Base-by-base conservation (phyloP, 768 basidiomycete species). In the Trametes coccinea region DNA sequence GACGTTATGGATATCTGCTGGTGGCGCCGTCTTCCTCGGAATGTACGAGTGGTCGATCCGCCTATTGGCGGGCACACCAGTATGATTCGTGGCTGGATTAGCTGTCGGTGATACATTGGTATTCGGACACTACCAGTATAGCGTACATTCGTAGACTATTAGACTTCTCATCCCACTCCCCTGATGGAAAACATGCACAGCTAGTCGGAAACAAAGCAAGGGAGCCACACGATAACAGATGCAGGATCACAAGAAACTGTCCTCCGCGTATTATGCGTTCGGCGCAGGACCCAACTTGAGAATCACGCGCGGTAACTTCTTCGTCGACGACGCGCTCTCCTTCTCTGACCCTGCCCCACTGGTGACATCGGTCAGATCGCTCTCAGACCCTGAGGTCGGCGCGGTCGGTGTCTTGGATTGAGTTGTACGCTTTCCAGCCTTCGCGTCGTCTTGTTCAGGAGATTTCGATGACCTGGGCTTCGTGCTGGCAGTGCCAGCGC, bases 21-120 rank as follows among this genome's bases (percentile, higher is more conserved):
- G 97, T 2, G 97, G 97, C 2, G 95, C 95, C 0, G 93, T 98
- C 0, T 99, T 99, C 74, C 80, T 99, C 29, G 97, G 97, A n/a
- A 88, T 93, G 50, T 99, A 98, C 68, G 96, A 99, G 73, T 89
- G 86, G 83, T 85, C 80, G 0, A 78, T 88, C 3, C 78, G 82
- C 67, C 77, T 80, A 2, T 72, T 90, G 10, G 79, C 70, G 63
- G 66, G 62, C 11, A 39, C 79, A 14, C 60, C 48, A 5, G 33
- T 43, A 11, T 56, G 37, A 55, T 51, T 10, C 31, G 5, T 43
- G 9, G 9, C 41, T 2, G 41, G 14, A 43, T 0, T 43, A 5
- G n/a, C 41, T 5, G 14, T n/a, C n/a, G 41, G 14, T 43, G 7
- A 43, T 16, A 13, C 41, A 43, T 33, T 13, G 46, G 33, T 57